Conservation (phyloP, 495 filamentous ascomycete species). For the Aspergillus avenaceus region DNA sequence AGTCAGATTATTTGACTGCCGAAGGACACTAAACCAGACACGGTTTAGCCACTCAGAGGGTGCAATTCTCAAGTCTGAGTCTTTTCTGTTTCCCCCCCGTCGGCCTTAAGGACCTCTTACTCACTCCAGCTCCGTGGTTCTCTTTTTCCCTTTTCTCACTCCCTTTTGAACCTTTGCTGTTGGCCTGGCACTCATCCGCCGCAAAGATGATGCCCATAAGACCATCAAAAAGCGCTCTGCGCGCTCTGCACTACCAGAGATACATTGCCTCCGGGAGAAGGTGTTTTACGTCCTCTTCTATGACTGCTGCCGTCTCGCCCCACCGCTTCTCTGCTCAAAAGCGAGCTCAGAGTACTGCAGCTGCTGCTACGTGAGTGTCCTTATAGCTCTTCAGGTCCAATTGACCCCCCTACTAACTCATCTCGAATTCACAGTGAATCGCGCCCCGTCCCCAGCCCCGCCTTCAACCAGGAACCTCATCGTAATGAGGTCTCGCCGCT, state of each 20-base stretch:
- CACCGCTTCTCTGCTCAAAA: slow-evolving; percentile 43
- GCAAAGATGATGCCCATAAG: slow-evolving; percentile 46
- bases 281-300: slow-evolving; percentile 38
- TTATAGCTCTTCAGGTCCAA: neutral
- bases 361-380: slow-evolving; percentile 40
- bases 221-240: slow-evolving; percentile 46
- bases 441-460: slow-evolving; percentile 61
- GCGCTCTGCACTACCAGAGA: slow-evolving; percentile 40
- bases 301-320: slow-evolving; percentile 41
- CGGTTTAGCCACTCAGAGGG: slow-evolving; percentile 3
- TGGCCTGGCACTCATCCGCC: slow-evolving; percentile 35
- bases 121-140: slow-evolving; percentile 16
- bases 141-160: slow-evolving; percentile 25
- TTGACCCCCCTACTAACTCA: neutral
- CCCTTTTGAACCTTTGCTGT: slow-evolving; percentile 11
- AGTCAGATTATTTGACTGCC: slow-evolving; percentile 25
- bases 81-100: slow-evolving; percentile 13
- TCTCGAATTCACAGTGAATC: slow-evolving; percentile 38
- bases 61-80: slow-evolving; percentile 13
- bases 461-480: slow-evolving; percentile 63
- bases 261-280: slow-evolving; percentile 35
- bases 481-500: slow-evolving; percentile 68
- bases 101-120: slow-evolving; percentile 14
- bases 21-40: slow-evolving; percentile 11
- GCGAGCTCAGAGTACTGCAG: slow-evolving; percentile 48